phyloP scores from a whole-genome alignment of 1,284 basidiomycete genomes.

The Trichosporon sp. region DNA sequence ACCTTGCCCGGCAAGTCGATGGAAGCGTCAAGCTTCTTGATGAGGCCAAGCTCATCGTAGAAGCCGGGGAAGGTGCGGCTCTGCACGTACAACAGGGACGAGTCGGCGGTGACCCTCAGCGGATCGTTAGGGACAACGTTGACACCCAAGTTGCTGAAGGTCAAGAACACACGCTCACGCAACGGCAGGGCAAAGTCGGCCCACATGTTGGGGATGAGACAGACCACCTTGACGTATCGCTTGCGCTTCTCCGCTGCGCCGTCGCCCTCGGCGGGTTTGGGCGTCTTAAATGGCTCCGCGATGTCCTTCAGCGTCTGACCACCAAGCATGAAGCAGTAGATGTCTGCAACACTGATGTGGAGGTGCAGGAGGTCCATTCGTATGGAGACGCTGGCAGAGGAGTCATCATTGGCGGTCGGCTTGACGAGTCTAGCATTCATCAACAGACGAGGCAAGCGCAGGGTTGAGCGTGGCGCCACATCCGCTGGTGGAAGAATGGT shows the following conservation, averaged over 20 bases:
- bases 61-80: conserved; percentile 53
- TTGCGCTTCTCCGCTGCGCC: conserved; percentile 9
- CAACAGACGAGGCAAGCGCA: conserved; percentile 46
- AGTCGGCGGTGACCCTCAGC: conserved; percentile 48
- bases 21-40: conserved; percentile 65
- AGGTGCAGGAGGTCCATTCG: conserved; percentile 49
- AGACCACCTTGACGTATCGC: conserved; percentile 43
- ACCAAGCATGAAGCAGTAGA: conserved; percentile 74
- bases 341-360: conserved; percentile 68
- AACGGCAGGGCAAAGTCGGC: conserved; percentile 52
- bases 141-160: conserved; percentile 37
- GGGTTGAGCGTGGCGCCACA: conserved; percentile 51
- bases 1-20: conserved; percentile 39
- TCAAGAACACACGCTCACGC: conserved; percentile 48
- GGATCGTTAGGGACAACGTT: conserved; percentile 34
- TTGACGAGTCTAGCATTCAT: conserved; percentile 41
- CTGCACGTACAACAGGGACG: conserved; percentile 58
- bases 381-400: conserved; percentile 37
- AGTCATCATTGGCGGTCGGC: conserved; percentile 21
- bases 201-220: conserved; percentile 42
- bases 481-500: conserved; percentile 44
- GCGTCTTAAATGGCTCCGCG: conserved; percentile 24
- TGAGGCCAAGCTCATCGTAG: conserved; percentile 78
- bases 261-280: not conserved
- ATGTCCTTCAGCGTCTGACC: conserved; percentile 55